These are phyloP conservation scores for Aureoboletus auriporus DNA, from an alignment of 768 basidiomycete species.

Conservation along the genomic window DNA sequence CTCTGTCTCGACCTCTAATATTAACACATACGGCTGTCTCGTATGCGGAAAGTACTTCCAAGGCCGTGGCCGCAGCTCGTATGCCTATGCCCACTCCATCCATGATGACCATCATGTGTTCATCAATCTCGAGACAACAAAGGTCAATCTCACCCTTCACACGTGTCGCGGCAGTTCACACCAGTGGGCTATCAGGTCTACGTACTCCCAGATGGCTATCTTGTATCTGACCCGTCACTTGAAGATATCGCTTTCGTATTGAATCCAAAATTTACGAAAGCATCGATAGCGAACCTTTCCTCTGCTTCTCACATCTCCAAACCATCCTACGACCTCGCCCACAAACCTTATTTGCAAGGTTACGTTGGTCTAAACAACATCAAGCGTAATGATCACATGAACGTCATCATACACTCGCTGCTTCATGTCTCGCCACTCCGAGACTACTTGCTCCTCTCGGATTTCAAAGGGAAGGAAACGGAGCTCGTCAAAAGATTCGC, in stretches of 20 bases:
- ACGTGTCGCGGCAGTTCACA: conserved; percentile 17
- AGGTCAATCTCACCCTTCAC: conserved; percentile 41
- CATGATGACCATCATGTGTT: conserved; percentile 99
- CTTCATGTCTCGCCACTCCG: conserved; percentile 89
- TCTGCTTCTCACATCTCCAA: conserved; percentile 58
- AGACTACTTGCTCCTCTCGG: conserved; percentile 78
- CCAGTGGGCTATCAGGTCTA: conserved; percentile 65
- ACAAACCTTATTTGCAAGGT: conserved; percentile 83
- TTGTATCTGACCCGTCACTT: conserved; percentile 92
- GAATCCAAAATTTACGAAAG: conserved; percentile 76
- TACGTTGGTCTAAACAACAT: conserved; percentile 98
- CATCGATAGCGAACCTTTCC: conserved; percentile 51
- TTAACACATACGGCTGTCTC: conserved; percentile 96
- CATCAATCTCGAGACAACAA: conserved; percentile 90
- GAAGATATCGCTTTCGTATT: conserved; percentile 93
- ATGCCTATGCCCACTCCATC: conserved; percentile 95
- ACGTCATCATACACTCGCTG: conserved; percentile 91
- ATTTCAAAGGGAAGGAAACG: conserved; percentile 68
- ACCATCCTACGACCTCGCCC: conserved; percentile 80
- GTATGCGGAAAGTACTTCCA: conserved; percentile 99
- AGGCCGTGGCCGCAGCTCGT: conserved; percentile 88
- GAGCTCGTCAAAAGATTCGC: conserved; percentile 90
- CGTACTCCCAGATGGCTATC: conserved; percentile 95
- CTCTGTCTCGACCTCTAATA: conserved; percentile 93
- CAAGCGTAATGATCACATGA: conserved; percentile 96